phyloP scores from a whole-genome alignment of 805 yeast species.

The Lipomyces yamanashiensis region DNA sequence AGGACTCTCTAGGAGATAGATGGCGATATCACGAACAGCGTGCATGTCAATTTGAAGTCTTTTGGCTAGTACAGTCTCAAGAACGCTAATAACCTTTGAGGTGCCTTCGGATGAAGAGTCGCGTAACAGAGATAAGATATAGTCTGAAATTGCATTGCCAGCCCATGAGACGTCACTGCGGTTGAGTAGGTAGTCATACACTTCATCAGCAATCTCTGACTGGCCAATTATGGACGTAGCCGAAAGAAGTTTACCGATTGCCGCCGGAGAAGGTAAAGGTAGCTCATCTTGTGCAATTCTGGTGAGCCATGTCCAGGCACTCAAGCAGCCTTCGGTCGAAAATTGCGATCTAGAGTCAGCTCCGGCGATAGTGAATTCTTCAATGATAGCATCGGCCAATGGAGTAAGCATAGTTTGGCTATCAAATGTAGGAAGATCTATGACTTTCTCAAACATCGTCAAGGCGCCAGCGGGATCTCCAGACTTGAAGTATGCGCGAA shows the following conservation, averaged over 20 bases:
- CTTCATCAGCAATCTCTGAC: slow-evolving; percentile 41
- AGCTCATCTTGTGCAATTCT: slow-evolving; percentile 34
- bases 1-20: slow-evolving; percentile 20
- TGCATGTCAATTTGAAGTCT: slow-evolving; percentile 21
- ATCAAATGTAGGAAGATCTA: slow-evolving; percentile 24
- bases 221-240: slow-evolving; percentile 35
- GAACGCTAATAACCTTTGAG: neutral
- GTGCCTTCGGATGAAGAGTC: slow-evolving; percentile 1
- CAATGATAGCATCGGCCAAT: slow-evolving; percentile 35
- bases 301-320: slow-evolving; percentile 44
- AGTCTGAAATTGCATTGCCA: slow-evolving; percentile 12
- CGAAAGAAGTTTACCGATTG: slow-evolving; percentile 37
- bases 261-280: slow-evolving; percentile 7
- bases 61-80: slow-evolving; percentile 7
- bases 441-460: slow-evolving; percentile 39
- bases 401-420: slow-evolving; percentile 16
- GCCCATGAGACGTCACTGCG: slow-evolving; percentile 3
- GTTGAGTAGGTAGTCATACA: slow-evolving; percentile 37
- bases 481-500: slow-evolving; percentile 40
- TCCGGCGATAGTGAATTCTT: slow-evolving; percentile 38
- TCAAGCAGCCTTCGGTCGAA: slow-evolving; percentile 28
- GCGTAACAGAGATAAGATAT: slow-evolving; percentile 4
- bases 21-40: slow-evolving; percentile 17
- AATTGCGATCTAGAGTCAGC: neutral
- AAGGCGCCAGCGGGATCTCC: slow-evolving; percentile 40